A percentile compares a stretch with the other conserved stretches of the same genome.
phyloP scores from a whole-genome alignment of 2,329 filamentous ascomycete genomes.

The Cryphonectria japonica region DNA sequence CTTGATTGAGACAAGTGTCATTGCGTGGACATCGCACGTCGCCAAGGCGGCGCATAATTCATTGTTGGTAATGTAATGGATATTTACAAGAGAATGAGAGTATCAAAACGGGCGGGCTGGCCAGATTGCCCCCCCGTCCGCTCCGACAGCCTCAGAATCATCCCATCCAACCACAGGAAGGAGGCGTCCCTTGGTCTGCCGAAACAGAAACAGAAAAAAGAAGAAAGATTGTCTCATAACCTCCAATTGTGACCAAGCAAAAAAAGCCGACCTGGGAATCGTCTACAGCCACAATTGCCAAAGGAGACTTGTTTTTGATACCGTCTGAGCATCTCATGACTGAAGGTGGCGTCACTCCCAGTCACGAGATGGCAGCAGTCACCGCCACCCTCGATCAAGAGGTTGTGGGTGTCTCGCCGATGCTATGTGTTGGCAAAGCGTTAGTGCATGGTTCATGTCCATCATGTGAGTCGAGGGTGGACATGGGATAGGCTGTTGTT shows the following conservation, averaged over 20 bases:
- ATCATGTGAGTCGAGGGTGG: no score
- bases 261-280: neutral
- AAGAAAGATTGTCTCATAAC: neutral
- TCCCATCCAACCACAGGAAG: neutral
- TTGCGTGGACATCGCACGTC: neutral
- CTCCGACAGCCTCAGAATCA: neutral
- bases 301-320: neutral
- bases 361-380: neutral
- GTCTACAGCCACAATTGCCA: neutral
- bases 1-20: neutral
- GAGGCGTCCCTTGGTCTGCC: neutral
- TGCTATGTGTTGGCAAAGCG: conserved; percentile 14
- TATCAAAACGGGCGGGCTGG: neutral
- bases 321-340: neutral
- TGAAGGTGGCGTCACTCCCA: neutral
- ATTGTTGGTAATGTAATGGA: neutral
- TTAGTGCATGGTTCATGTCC: neutral
- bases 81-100: neutral
- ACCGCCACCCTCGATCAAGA: neutral
- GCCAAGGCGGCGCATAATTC: neutral
- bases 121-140: neutral
- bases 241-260: neutral
- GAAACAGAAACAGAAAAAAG: neutral
- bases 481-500: neutral
- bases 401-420: conserved; percentile 26